A percentile compares a stretch with the other conserved stretches of the same genome.
These are phyloP conservation scores for Arthrinium puccinioides DNA, from an alignment of 2,329 filamentous ascomycete genomes.

Conservation along the genomic window DNA sequence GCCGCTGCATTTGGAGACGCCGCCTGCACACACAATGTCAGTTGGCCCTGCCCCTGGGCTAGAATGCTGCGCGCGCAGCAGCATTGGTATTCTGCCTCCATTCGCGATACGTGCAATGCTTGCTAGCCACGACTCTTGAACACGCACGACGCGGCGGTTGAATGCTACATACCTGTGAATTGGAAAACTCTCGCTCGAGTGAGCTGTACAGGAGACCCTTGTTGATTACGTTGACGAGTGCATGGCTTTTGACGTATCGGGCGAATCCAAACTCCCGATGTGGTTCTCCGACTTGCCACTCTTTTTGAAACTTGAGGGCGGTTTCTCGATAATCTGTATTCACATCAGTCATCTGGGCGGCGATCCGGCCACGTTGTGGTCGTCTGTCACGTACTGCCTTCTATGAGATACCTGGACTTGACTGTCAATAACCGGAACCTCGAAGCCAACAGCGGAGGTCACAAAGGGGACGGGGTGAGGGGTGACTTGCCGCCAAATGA, in stretches of 20 bases:
- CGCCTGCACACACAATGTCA: constrained; percentile 39
- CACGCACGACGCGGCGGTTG: too few relatives aligned
- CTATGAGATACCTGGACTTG: constrained; percentile 56
- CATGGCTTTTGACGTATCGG: constrained; percentile 57
- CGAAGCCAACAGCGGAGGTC: too few relatives aligned
- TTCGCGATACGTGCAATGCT: background rate
- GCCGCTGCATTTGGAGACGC: constrained; percentile 38
- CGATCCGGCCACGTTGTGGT: too few relatives aligned
- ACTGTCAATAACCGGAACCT: too few relatives aligned
- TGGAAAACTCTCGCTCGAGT: constrained; percentile 48
- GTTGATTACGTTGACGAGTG: constrained; percentile 56
- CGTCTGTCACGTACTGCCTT: constrained; percentile 49
- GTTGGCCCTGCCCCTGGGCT: constrained; percentile 21
- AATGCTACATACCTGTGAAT: constrained; percentile 35
- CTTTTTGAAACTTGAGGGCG: constrained; percentile 60
- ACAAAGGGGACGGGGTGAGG: constrained; percentile 5
- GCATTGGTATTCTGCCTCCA: constrained; percentile 11
- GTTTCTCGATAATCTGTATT: constrained; percentile 59
- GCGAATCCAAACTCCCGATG: constrained; percentile 58
- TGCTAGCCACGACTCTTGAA: background rate
- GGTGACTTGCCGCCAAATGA: too few relatives aligned
- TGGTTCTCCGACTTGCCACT: constrained; percentile 58
- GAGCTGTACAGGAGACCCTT: constrained; percentile 55
- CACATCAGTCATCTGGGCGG: too few relatives aligned
- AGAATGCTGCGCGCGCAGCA: constrained; percentile 16